A percentile compares a stretch with the other conserved stretches of the same genome.
phyloP scores from a whole-genome alignment of 371 early-diverging fungal species.

The Apophysomyces ossiformis region DNA sequence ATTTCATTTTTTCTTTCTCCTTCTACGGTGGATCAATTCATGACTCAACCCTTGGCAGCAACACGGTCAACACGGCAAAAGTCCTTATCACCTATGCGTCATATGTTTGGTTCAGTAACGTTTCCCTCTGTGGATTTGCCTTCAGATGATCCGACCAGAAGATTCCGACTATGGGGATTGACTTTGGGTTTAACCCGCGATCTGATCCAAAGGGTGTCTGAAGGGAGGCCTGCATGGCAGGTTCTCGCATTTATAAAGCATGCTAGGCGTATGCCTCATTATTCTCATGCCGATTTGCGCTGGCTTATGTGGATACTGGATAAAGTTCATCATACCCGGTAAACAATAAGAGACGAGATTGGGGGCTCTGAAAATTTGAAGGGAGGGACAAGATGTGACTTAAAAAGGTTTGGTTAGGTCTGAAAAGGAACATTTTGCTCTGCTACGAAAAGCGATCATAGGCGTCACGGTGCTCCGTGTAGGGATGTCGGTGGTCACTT shows the following conservation, averaged over 20 bases:
- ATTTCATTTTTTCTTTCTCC: slow-evolving; percentile 52
- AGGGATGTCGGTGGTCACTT: not conserved
- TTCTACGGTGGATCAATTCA: slow-evolving; percentile 35
- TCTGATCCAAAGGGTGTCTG: slow-evolving; percentile 46
- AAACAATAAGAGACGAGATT: not conserved
- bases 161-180: slow-evolving; percentile 67
- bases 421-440: slow-evolving; percentile 6
- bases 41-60: slow-evolving; percentile 41
- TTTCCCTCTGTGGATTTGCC: slow-evolving; percentile 50
- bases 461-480: not conserved
- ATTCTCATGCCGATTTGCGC: not conserved
- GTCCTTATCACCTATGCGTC: slow-evolving; percentile 13
- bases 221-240: slow-evolving; percentile 36
- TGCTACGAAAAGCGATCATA: slow-evolving; percentile 1
- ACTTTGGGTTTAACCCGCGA: slow-evolving; percentile 72
- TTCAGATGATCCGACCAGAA: slow-evolving; percentile 32
- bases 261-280: not conserved
- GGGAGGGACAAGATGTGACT: not conserved
- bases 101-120: slow-evolving; percentile 34
- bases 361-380: not conserved
- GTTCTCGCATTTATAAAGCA: slow-evolving; percentile 5
- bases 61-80: slow-evolving; percentile 36
- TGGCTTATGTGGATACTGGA: not conserved
- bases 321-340: not conserved
- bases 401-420: not conserved